Evolutionary conservation across 345 rosid genomes (phyloP), one percentile per base, ranked within the genome.

Genomic region (Eucalyptus camaldulensis): DNA sequence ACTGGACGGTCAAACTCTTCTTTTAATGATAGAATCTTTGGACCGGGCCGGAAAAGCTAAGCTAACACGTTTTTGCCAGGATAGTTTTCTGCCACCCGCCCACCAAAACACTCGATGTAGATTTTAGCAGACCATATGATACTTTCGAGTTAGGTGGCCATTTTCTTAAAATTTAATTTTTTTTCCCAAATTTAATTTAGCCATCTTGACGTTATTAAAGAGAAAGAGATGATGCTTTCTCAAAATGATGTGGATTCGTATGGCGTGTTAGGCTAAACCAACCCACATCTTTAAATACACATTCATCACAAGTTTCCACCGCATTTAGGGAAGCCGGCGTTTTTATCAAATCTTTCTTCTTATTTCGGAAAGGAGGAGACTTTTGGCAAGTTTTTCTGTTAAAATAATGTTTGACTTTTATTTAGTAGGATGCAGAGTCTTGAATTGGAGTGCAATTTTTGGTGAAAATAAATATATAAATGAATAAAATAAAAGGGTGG

Each of bases 251-350:
- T 69, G 4, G 13, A 33, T 67, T 15, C 76, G 21, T 4, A 5
- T 56, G 27, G 13, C 25, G 4, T 19, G 81, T 5, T 9, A 69
- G 5, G 44, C 44, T 25, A 8, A 19, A 33, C 13, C 24, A 37
- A 33, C 44, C 24, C 1, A 8, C 43, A 4, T 33, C 4, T 17
- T 8, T 33, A 17, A 69, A 16, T 69, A 13, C 13, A 14, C 8
- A n/a, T 65, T 65, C 19, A 14, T 65, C 3, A 7, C 0, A 65
- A 65, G 72, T n/a, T 62, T 29, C 5, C 2, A 33, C 7, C 1
- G 3, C 1, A 0, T 31, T 16, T 33, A 4, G 3, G 44, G 2
- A 33, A 5, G 22, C 21, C 0, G 11, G 0, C 6, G 6, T 5
- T 67, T 31, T 67, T 31, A 31, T 67, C 3, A 7, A 0, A 0